Evolutionary conservation across 106 monocot species (phyloP).

Genomic region (Apostasia shenzhenica): DNA sequence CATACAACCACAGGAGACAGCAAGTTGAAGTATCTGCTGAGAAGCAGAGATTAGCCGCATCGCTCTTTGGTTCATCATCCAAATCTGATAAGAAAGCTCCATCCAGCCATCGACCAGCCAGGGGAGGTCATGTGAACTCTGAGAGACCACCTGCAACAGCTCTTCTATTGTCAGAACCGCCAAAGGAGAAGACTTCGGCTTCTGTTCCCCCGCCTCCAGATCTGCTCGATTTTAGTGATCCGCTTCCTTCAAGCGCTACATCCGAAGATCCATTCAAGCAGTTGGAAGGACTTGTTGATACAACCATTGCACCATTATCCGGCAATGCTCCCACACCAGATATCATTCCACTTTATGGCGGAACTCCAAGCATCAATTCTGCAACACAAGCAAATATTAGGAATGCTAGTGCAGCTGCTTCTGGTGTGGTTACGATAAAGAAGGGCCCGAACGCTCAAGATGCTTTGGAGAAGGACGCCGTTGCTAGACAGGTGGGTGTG

Average conservation of each 20-base stretch:
- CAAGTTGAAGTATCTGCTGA: conserved; percentile 68
- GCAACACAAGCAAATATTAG: conserved; percentile 7
- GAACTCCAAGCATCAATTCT: conserved; percentile 8
- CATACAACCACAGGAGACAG: conserved; percentile 42
- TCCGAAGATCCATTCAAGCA: conserved; percentile 71
- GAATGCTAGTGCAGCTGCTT: conserved; percentile 19
- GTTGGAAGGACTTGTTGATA: conserved; percentile 78
- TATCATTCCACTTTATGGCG: conserved; percentile 43
- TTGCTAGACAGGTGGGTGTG: conserved; percentile 79
- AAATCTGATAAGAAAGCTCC: conserved; percentile 56
- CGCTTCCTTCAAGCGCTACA: conserved; percentile 22
- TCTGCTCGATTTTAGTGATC: conserved; percentile 81
- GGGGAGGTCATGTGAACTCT: conserved; percentile 17
- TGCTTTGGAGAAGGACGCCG: conserved; percentile 73
- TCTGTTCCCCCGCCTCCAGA: conserved; percentile 55
- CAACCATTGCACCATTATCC: conserved; percentile 21
- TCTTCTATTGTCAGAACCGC: conserved; percentile 15
- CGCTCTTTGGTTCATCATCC: conserved; percentile 68
- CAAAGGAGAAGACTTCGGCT: conserved; percentile 18
- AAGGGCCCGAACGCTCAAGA: conserved; percentile 74
- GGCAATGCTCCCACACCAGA: conserved; percentile 28
- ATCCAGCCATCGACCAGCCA: conserved; percentile 28
- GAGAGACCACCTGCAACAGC: conserved; percentile 25
- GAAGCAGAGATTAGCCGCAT: conserved; percentile 91
- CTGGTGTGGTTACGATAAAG: conserved; percentile 14